phyloP scores from a whole-genome alignment of 169 alveolate species.

The Eimeria zaria region DNA sequence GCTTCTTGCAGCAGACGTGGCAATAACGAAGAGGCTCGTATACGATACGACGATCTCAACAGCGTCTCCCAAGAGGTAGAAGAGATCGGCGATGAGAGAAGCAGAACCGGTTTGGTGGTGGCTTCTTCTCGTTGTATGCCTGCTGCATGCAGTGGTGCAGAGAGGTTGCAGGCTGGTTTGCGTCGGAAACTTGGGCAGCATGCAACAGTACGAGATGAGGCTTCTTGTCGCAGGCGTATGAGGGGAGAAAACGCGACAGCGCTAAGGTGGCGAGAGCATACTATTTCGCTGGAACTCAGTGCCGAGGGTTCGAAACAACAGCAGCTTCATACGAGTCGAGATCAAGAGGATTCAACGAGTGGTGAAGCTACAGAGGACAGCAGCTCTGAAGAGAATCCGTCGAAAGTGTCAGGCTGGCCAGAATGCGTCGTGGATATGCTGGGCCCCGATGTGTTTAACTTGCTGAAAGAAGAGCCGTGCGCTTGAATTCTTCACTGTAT shows the following conservation, averaged over 20 bases:
- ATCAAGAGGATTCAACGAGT: background rate
- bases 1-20: background rate
- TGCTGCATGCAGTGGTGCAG: background rate
- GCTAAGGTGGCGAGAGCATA: background rate
- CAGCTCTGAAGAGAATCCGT: background rate
- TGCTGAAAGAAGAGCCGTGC: constrained; percentile 63
- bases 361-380: background rate
- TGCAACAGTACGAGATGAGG: background rate
- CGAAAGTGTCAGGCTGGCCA: background rate
- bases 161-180: background rate
- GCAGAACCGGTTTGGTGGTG: background rate
- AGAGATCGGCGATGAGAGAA: background rate
- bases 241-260: background rate
- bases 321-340: background rate
- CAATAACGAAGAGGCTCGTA: background rate
- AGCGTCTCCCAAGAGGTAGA: background rate
- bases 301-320: background rate
- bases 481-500: background rate
- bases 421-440: constrained; percentile 61
- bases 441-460: constrained; percentile 58
- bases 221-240: background rate
- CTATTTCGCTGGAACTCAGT: background rate
- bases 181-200: background rate
- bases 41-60: background rate
- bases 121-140: background rate